A percentile compares a stretch with the other conserved stretches of the same genome.
phyloP scores from a whole-genome alignment of 192 early-diverging fungal genomes.

The Coemansia sp. region DNA sequence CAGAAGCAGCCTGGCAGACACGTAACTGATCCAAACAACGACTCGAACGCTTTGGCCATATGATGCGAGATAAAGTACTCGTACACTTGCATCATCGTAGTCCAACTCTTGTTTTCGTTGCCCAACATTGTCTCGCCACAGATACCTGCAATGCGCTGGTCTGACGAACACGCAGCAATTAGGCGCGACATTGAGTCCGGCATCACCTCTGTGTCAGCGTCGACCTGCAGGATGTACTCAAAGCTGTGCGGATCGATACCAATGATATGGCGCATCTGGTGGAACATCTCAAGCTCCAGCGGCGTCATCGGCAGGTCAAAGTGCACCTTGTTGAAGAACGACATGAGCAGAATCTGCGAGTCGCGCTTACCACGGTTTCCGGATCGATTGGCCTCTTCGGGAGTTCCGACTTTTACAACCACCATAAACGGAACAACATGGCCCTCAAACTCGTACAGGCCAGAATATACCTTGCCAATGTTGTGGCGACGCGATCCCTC shows the following conservation, averaged over 20 bases:
- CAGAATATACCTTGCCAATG: slow-evolving; percentile 96
- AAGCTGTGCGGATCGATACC: slow-evolving; percentile 82
- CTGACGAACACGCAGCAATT: neutral
- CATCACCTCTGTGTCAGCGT: slow-evolving; percentile 84
- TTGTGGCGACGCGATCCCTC: slow-evolving; percentile 91
- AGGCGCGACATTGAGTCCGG: slow-evolving; percentile 87
- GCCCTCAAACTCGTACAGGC: slow-evolving; percentile 87
- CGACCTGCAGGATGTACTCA: slow-evolving; percentile 79
- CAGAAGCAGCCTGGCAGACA: slow-evolving; percentile 84
- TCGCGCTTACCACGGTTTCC: slow-evolving; percentile 99
- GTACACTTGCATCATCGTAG: neutral
- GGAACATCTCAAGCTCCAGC: slow-evolving; percentile 92
- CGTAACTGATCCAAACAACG: neutral
- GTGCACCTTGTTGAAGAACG: slow-evolving; percentile 93
- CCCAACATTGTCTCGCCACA: neutral
- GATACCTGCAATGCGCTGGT: neutral
- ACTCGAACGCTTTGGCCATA: slow-evolving; percentile 65
- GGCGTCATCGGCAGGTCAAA: slow-evolving; percentile 90
- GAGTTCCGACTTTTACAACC: slow-evolving; percentile 92
- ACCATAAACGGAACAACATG: slow-evolving; percentile 94
- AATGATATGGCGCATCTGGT: slow-evolving; percentile 97
- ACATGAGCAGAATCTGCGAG: slow-evolving; percentile 95
- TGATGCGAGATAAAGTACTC: slow-evolving; percentile 91
- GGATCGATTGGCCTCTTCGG: slow-evolving; percentile 77
- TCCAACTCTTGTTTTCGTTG: neutral